Percentiles rank a stretch among this genome's conserved stretches.
These are phyloP conservation scores for Tanacetum coccineum DNA, from an alignment of 129 eudicot genomes.

Conservation along the genomic window DNA sequence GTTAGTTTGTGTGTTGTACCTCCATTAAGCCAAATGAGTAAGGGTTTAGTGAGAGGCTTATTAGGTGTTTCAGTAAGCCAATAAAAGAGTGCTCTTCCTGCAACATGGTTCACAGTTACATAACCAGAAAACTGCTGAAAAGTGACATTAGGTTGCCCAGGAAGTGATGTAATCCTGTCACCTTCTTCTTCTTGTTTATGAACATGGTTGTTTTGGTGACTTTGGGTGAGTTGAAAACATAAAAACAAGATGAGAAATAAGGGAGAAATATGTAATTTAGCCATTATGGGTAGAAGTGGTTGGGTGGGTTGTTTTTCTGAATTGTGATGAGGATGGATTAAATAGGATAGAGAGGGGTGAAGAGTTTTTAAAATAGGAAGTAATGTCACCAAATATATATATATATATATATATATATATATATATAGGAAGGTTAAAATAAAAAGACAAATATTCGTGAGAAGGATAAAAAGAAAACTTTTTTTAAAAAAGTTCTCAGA, in stretches of 20 bases:
- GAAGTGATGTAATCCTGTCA: constrained; percentile 67
- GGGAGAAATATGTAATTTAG: constrained; percentile 27
- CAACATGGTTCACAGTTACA: constrained; percentile 66
- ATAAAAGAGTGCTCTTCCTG: constrained; percentile 89
- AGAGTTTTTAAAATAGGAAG: constrained; percentile 1
- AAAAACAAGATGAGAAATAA: constrained; percentile 31
- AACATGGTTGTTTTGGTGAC: constrained; percentile 10
- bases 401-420: too few relatives aligned
- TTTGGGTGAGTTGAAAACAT: constrained; percentile 20
- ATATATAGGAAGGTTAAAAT: too few relatives aligned
- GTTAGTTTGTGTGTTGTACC: constrained; percentile 31
- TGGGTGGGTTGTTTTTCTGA: constrained; percentile 6
- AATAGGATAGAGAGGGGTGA: constrained; percentile 40
- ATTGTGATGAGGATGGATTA: constrained; percentile 39
- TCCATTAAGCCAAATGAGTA: constrained; percentile 96
- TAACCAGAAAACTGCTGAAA: constrained; percentile 91
- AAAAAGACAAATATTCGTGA: too few relatives aligned
- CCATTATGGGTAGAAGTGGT: constrained; percentile 30
- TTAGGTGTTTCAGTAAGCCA: constrained; percentile 83
- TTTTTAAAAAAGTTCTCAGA: too few relatives aligned
- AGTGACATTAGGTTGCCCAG: constrained; percentile 84
- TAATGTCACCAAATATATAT: too few relatives aligned
- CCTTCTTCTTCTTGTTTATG: constrained; percentile 26
- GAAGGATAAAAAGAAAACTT: too few relatives aligned
- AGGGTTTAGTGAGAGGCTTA: constrained; percentile 56